These are phyloP conservation scores for Cetraspora pellucida DNA, from an alignment of 192 early-diverging fungal species.

Conservation along the genomic window DNA sequence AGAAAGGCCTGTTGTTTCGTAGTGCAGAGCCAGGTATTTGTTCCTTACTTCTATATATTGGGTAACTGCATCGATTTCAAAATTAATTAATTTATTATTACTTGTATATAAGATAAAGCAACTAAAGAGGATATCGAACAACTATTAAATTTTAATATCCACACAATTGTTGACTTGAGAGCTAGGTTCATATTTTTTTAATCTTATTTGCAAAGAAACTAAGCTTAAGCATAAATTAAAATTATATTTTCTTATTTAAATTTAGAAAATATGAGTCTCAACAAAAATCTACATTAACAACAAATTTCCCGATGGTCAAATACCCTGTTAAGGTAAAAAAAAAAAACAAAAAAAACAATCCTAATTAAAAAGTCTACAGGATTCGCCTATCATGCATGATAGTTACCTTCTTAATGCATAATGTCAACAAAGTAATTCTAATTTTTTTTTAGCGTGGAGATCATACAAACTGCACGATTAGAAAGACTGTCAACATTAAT, in stretches of 20 bases:
- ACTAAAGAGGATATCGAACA: neutral
- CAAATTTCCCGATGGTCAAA: constrained; percentile 29
- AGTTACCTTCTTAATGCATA: too few relatives aligned
- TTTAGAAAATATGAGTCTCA: neutral
- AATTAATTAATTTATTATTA: neutral
- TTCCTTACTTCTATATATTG: neutral
- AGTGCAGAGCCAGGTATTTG: constrained; percentile 4
- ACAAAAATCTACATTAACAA: constrained; percentile 32
- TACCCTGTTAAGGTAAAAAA: constrained; percentile 17
- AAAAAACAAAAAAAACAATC: constrained; percentile 18
- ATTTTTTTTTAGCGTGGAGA: neutral
- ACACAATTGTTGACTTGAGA: constrained; percentile 35
- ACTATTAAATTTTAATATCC: constrained; percentile 20
- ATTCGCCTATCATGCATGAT: neutral
- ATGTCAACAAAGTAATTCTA: neutral
- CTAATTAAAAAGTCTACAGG: constrained; percentile 18
- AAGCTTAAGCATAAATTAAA: neutral
- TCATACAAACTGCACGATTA: neutral
- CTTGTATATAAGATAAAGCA: neutral
- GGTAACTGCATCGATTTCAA: neutral
- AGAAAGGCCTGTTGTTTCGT: constrained; percentile 7
- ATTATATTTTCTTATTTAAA: constrained; percentile 3
- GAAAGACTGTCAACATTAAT: constrained; percentile 27
- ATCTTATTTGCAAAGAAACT: neutral
- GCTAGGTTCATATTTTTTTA: constrained; percentile 15